phyloP scores from a whole-genome alignment of 148 eudicot species.

The Salicornia ramosissima region DNA sequence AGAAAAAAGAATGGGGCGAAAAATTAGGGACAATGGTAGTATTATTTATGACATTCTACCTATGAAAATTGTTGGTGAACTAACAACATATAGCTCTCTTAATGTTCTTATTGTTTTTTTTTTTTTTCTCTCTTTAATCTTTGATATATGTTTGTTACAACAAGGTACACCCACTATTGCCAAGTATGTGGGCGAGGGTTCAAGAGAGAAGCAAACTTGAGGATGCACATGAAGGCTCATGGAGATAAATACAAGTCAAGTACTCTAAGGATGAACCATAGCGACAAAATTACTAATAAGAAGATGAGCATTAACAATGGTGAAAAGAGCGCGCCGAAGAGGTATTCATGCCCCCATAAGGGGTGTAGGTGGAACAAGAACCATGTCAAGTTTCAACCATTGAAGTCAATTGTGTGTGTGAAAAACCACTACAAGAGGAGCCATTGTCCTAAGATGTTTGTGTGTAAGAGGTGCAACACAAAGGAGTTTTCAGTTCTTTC shows the following conservation, averaged over 20 bases:
- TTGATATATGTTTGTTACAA: background rate
- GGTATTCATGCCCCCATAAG: constrained; percentile 81
- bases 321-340: constrained; percentile 20
- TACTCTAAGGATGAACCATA: constrained; percentile 43
- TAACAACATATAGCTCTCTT: no score
- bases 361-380: constrained; percentile 81
- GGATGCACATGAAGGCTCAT: constrained; percentile 96
- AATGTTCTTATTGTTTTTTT: no score
- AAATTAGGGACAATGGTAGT: no score
- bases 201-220: constrained; percentile 76
- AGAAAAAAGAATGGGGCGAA: no score
- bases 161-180: constrained; percentile 66
- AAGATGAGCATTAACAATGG: background rate
- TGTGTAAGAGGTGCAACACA: constrained; percentile 63
- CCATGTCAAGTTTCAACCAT: constrained; percentile 74
- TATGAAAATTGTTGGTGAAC: no score
- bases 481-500: constrained; percentile 78
- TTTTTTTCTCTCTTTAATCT: no score
- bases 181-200: constrained; percentile 87
- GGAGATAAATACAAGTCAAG: constrained; percentile 80
- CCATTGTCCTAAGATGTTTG: constrained; percentile 87
- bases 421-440: constrained; percentile 91
- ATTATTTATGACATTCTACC: no score
- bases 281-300: constrained; percentile 40
- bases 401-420: constrained; percentile 83